Base-by-base conservation (phyloP, 1,284 basidiomycete genomes). In the Cutaneotrichosporon dermatis region DNA sequence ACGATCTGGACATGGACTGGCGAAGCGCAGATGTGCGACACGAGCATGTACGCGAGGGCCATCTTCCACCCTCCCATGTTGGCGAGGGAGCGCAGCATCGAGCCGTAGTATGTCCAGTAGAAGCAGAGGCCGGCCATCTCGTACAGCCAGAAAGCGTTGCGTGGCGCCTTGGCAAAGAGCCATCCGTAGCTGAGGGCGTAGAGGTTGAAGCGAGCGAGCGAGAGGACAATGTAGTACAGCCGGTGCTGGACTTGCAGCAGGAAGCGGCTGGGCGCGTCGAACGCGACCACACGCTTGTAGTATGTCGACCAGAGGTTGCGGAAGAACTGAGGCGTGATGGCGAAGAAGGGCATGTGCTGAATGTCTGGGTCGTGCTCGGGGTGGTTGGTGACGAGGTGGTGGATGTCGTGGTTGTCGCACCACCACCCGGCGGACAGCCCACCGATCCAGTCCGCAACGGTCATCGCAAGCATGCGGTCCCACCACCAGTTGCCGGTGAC, bases 391-490 rank as follows among this genome's bases (percentile, higher is more conserved):
- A 98, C 92, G 54, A 98, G 83, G 80, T 99, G 95, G 80, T 99
- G 95, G 53, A 96, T 86, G 70, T 99, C 97, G 77, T 99, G 95
- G 74, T 96, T 93, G 53, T 96, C 86, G 60, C 93, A 92, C 95
- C 95, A 99, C 96, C 95, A 99, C 43, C 92, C 89, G 41, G 96
- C 83, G 73, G 92, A 95, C 55, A 99, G 80, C 1, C 95, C 95
- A 16, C 95, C 94, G 55, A 95, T 81, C 70, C 89, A 92, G 76
- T 93, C 84, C 1, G 76, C 74, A 8, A 78, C 82, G 15, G 88
- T 73, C 59, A 89, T 92, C 15, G 86, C 88, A 55, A 95, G 80
- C 51, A 92, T 69, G 42, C 94, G 85, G 75, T 99, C 95, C 55
- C 82, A 79, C 37, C 81, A 78, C 88, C 92, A 96, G 72, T 88